phyloP scores from a whole-genome alignment of 495 filamentous ascomycete genomes.

The Trichocladium uniseriatum region DNA sequence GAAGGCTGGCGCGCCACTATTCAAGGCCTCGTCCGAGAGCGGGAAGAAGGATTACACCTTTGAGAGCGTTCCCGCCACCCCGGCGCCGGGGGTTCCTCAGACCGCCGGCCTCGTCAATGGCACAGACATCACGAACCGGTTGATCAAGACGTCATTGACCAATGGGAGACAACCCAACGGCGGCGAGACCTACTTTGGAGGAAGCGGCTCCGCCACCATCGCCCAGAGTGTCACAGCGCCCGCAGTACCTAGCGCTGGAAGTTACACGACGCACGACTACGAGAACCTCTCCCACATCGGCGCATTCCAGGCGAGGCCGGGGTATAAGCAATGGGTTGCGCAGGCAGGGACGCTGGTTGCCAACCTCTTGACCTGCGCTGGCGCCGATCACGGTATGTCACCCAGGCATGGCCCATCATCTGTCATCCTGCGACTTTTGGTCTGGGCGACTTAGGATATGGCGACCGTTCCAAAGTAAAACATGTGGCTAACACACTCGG shows the following conservation, averaged over 20 bases:
- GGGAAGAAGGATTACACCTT: slow-evolving; percentile 71
- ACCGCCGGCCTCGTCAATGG: slow-evolving; percentile 55
- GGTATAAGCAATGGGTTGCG: slow-evolving; percentile 97
- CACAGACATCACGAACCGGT: slow-evolving; percentile 57
- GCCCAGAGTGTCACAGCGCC: slow-evolving; percentile 23
- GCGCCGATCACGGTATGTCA: slow-evolving; percentile 69
- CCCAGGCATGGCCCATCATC: no score
- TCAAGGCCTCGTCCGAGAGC: slow-evolving; percentile 50
- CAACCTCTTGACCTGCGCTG: slow-evolving; percentile 88
- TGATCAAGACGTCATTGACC: slow-evolving; percentile 38
- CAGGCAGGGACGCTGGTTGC: slow-evolving; percentile 94
- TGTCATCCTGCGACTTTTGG: no score
- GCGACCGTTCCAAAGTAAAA: not conserved
- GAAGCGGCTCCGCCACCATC: slow-evolving; percentile 9
- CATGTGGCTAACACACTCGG: slow-evolving; percentile 20
- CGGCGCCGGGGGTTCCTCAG: slow-evolving; percentile 56
- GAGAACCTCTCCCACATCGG: slow-evolving; percentile 45
- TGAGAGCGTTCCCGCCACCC: slow-evolving; percentile 83
- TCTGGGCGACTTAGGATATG: not conserved
- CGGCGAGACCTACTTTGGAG: slow-evolving; percentile 17
- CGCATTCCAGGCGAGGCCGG: slow-evolving; percentile 74
- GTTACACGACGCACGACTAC: slow-evolving; percentile 48
- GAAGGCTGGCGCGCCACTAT: slow-evolving; percentile 82
- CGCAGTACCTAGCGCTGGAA: slow-evolving; percentile 31
- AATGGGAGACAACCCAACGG: slow-evolving; percentile 18